Base-by-base conservation (phyloP, 1,139 yeast genomes). In the Saccharomyces hybrid region DNA sequence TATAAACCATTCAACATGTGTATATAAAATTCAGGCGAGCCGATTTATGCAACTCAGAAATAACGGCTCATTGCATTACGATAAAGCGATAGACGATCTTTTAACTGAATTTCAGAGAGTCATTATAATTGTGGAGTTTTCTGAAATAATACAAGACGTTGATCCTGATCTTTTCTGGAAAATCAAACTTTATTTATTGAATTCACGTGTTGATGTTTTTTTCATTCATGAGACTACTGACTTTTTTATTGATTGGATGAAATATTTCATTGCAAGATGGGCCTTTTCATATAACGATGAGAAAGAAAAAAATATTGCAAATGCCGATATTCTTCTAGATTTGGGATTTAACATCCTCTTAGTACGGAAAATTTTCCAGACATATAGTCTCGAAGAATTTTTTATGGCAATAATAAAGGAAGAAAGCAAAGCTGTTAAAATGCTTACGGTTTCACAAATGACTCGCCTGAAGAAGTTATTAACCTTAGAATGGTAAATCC, bases 81-180 rank as follows among this genome's bases (percentile, higher is more conserved):
- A 52, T 11, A 29, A 47, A 5, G 26, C 31, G 2, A 5, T 62
- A 7, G 44, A 38, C 14, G 26, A 38, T 6, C 52, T 64, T 13
- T 6, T 48, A 3, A 25, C 46, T 1, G 61, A 62, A 38, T 64
- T 56, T 47, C 52, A 52, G 26, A 55, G 42, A 9, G 54, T 64
- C 1, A 53, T 58, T 13, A 29, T 63, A 5, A 29, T 64, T 7
- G 31, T 63, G 2, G 60, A 61, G 44, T 65, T 61, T 46, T 23
- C 56, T 6, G 42, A 41, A 7, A 27, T 47, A 2, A 26, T 57
- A 6, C 56, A 56, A 28, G 23, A 26, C 2, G 49, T 51, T 7
- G 69, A 64, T 47, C 53, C 34, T 3, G 64, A 65, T 31, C 52
- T 61, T 9, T 58, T 63, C 42, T 64, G 65, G 66, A 64, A 64